A percentile compares a stretch with the other conserved stretches of the same genome.
phyloP scores from a whole-genome alignment of 345 rosid species.

The Moricandia moricandioides region DNA sequence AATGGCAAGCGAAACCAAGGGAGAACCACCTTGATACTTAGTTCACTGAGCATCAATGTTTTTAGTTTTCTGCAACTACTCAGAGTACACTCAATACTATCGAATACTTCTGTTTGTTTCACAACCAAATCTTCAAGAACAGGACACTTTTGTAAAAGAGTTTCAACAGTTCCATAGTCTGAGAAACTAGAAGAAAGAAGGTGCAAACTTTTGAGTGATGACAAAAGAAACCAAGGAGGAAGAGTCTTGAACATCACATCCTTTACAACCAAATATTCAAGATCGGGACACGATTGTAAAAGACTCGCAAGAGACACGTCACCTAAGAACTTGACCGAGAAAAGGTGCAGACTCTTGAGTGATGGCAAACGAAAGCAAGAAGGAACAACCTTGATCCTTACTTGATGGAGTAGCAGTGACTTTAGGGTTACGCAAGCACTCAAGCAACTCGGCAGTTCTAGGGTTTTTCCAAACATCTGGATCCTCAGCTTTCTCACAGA shows the following conservation, averaged over 20 bases:
- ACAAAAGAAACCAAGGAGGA: neutral
- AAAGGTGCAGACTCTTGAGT: constrained; percentile 1
- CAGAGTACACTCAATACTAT: neutral
- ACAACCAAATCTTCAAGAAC: neutral
- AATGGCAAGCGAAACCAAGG: neutral
- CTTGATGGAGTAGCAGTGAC: neutral
- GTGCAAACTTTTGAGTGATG: neutral
- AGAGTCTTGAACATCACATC: neutral
- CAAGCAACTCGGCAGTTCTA: neutral
- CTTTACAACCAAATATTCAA: neutral
- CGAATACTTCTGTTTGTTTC: neutral
- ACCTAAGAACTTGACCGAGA: neutral
- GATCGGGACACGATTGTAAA: neutral
- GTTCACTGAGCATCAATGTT: neutral
- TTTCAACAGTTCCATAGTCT: no score
- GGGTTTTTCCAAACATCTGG: neutral
- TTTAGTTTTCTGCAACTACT: neutral
- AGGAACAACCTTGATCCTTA: neutral
- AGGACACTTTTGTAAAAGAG: neutral
- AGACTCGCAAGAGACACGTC: neutral
- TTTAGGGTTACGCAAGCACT: neutral
- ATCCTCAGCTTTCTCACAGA: constrained; percentile 11
- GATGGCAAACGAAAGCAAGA: neutral
- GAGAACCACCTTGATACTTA: neutral
- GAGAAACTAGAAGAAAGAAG: neutral